phyloP scores from a whole-genome alignment of 2,329 filamentous ascomycete species.

The Aaosphaeria arxii region DNA sequence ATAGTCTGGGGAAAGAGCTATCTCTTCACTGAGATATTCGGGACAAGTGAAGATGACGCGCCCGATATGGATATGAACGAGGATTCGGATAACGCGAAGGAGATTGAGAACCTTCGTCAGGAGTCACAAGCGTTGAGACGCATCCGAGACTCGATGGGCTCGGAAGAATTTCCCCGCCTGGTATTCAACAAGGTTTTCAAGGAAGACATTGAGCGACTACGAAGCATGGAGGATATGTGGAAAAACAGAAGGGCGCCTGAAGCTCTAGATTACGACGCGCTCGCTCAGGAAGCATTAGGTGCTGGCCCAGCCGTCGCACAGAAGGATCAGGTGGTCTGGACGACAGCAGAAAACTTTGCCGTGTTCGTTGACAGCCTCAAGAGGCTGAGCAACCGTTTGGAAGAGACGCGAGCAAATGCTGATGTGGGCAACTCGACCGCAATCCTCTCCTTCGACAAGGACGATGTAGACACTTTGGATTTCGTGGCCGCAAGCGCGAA shows the following conservation, averaged over 20 bases:
- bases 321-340: slow-evolving; percentile 77
- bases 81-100: slow-evolving; percentile 77
- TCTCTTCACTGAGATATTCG: slow-evolving; percentile 90
- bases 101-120: slow-evolving; percentile 82
- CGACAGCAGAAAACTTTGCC: slow-evolving; percentile 74
- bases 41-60: slow-evolving; percentile 81
- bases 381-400: slow-evolving; percentile 71
- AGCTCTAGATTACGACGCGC: slow-evolving; percentile 64
- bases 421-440: slow-evolving; percentile 50
- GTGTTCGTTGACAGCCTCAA: slow-evolving; percentile 84
- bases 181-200: slow-evolving; percentile 94
- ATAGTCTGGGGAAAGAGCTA: slow-evolving; percentile 99
- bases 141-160: slow-evolving; percentile 79
- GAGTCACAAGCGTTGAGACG: slow-evolving; percentile 81
- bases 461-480: slow-evolving; percentile 90
- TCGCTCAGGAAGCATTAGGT: slow-evolving; percentile 54
- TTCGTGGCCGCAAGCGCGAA: slow-evolving; percentile 92
- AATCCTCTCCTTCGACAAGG: slow-evolving; percentile 88
- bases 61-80: slow-evolving; percentile 75
- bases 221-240: slow-evolving; percentile 96
- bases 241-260: slow-evolving; percentile 74
- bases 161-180: slow-evolving; percentile 69
- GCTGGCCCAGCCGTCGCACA: slow-evolving; percentile 54
- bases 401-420: slow-evolving; percentile 58
- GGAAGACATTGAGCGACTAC: slow-evolving; percentile 76